Percentiles rank a stretch among this genome's conserved stretches.
phyloP scores from a whole-genome alignment of 805 yeast species.

The Pichia nanzhaoensis region DNA sequence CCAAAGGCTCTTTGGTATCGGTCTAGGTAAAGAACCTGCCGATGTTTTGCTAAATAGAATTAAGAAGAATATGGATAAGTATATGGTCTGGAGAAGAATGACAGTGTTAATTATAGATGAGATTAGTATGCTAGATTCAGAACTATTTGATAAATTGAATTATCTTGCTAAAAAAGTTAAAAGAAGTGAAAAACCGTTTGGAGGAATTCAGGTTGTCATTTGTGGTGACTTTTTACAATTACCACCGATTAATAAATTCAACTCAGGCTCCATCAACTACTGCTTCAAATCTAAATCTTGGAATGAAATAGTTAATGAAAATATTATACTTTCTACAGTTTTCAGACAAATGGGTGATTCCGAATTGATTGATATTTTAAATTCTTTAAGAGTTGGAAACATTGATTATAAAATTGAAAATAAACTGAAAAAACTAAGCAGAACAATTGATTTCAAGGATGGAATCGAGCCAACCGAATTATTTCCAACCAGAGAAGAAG shows the following conservation, averaged over 20 bases:
- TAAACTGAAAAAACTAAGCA: conserved; percentile 46
- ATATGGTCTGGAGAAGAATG: conserved; percentile 47
- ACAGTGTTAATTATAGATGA: conserved; percentile 70
- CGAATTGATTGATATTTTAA: conserved; percentile 69
- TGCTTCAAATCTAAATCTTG: conserved; percentile 75
- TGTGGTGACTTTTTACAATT: conserved; percentile 81
- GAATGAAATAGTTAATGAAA: conserved; percentile 54
- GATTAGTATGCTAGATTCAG: conserved; percentile 73
- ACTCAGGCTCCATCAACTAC: conserved; percentile 38
- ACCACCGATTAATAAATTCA: conserved; percentile 69
- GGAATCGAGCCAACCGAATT: conserved; percentile 87
- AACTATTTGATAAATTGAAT: conserved; percentile 56
- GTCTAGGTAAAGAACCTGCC: conserved; percentile 54
- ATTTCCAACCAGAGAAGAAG: conserved; percentile 82
- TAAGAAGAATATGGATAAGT: conserved; percentile 42
- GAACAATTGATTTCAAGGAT: conserved; percentile 54
- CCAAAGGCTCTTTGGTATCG: conserved; percentile 74
- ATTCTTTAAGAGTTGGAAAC: conserved; percentile 70
- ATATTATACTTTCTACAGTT: conserved; percentile 68
- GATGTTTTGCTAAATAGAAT: conserved; percentile 44
- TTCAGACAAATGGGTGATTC: conserved; percentile 84
- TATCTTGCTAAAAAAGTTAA: conserved; percentile 49
- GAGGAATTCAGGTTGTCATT: conserved; percentile 69
- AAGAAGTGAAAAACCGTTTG: conserved; percentile 51
- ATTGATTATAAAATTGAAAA: conserved; percentile 42